Base-by-base conservation (phyloP, 768 basidiomycete genomes). In the Exsudoporus frostii region DNA sequence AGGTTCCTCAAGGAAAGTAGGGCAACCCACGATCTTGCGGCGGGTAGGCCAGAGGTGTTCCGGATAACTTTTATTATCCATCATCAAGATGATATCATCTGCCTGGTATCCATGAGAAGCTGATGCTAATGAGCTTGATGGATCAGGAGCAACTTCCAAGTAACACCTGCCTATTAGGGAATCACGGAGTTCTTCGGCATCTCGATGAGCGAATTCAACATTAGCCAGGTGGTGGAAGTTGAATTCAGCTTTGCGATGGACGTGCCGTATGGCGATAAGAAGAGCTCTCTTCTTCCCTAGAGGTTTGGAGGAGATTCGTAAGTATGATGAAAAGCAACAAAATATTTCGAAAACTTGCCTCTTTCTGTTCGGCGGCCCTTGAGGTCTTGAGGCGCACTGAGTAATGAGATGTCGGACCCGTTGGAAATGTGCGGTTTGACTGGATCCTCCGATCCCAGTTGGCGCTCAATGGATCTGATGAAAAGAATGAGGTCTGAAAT, bases 21-120 rank as follows among this genome's bases (percentile, higher is more conserved):
- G 33, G 10, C 0, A 2, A 63, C 75, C 41, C 50, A 81, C 80
- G 42, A 83, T 77, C 22, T 73, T 82, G 2, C 53, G 57, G 20
- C 61, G 60, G 0, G 78, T 82, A 1, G 81, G 81, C 59, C 71
- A 69, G 0, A 64, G 52, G 29, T 74, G 45, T 13, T 63, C 25
- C 3, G 71, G 62, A n/a, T 70, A 62, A 5, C 1, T 7, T 8
- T 17, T 24, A 10, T 65, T 55, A 50, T 84, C 82, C 9, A 76
- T 65, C 45, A 84, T 72, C 0, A 77, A 57, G 0, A 67, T 71
- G 33, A 82, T 73, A 46, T 81, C 69, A 13, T 72, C 62, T 0
- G 58, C 44, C 1, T 64, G 45, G 56, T 82, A 82, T 1, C 58
- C 66, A 47, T 74, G 78, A n/a, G 48, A 52, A 1, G 65, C 76